Conservation (phyloP, 305 asterid species). For the Fraxinus velutina region DNA sequence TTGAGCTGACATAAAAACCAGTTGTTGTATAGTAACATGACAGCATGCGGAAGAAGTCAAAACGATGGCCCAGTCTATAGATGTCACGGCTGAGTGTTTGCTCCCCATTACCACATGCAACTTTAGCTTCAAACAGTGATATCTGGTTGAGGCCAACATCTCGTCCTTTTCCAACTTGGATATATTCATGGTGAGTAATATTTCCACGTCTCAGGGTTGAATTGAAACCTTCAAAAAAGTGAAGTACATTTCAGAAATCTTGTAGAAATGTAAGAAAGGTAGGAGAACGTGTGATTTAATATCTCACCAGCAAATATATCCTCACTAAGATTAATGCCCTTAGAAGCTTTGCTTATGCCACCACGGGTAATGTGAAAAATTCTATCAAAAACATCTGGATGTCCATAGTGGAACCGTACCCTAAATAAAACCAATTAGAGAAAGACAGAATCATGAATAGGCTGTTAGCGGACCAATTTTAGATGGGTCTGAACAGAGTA, state of each 20-base stretch:
- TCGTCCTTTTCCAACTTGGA: slow-evolving; percentile 34
- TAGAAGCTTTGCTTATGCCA: slow-evolving; percentile 91
- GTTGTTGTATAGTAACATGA: slow-evolving; percentile 28
- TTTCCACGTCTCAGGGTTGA: slow-evolving; percentile 27
- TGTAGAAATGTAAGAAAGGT: background rate
- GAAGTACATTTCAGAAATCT: background rate
- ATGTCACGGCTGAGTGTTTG: slow-evolving; percentile 30
- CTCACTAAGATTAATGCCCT: slow-evolving; percentile 93
- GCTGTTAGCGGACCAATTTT: slow-evolving; percentile 7
- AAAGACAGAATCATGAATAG: slow-evolving; percentile 10
- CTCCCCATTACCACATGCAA: slow-evolving; percentile 33
- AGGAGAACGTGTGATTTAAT: slow-evolving; percentile 14
- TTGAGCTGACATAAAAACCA: slow-evolving; percentile 27
- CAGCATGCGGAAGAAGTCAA: slow-evolving; percentile 31
- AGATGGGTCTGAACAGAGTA: slow-evolving; percentile 1
- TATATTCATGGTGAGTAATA: slow-evolving; percentile 32
- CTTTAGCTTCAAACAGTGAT: slow-evolving; percentile 31
- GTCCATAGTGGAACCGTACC: slow-evolving; percentile 66
- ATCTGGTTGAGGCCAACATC: slow-evolving; percentile 34
- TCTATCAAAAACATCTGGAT: slow-evolving; percentile 63
- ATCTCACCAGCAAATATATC: slow-evolving; percentile 87
- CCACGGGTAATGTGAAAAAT: slow-evolving; percentile 95
- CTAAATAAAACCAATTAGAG: slow-evolving; percentile 36
- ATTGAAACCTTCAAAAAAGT: slow-evolving; percentile 22
- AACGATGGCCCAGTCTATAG: slow-evolving; percentile 29